phyloP scores from a whole-genome alignment of 305 asterid species.

The Fraxinus greggii region DNA sequence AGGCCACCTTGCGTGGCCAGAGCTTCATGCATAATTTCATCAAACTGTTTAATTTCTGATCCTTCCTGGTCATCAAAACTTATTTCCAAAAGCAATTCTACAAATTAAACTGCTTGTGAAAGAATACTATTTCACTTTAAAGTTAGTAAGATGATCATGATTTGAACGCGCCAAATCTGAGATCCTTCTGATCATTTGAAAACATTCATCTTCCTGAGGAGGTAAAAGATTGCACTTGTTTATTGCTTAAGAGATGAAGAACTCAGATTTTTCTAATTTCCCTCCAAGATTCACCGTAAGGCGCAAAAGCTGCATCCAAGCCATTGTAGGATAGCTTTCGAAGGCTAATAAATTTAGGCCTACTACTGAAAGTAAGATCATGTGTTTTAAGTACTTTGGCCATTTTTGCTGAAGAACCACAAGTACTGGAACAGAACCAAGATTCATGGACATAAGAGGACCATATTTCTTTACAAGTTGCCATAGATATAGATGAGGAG shows the following conservation, averaged over 20 bases:
- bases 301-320: slow-evolving; percentile 8
- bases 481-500: slow-evolving; percentile 2
- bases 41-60: slow-evolving; percentile 21
- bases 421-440: background rate
- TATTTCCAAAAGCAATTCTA: slow-evolving; percentile 43
- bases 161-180: background rate
- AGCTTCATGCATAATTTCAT: slow-evolving; percentile 28
- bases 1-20: slow-evolving; percentile 24
- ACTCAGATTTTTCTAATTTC: slow-evolving; percentile 11
- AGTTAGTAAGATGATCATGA: background rate
- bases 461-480: slow-evolving; percentile 13
- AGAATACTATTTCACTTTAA: background rate
- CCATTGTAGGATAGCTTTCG: slow-evolving; percentile 14
- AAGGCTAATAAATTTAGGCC: background rate
- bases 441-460: slow-evolving; percentile 13
- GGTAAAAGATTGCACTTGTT: slow-evolving; percentile 17
- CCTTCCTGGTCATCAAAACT: slow-evolving; percentile 23
- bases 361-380: slow-evolving; percentile 9
- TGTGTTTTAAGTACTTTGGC: slow-evolving; percentile 14
- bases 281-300: slow-evolving; percentile 5
- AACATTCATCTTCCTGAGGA: slow-evolving; percentile 18
- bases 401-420: slow-evolving; percentile 20
- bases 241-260: slow-evolving; percentile 14
- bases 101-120: slow-evolving; percentile 19
- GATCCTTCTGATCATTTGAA: background rate